Conservation (phyloP, 805 yeast genomes). For the Yarrowia sp. region DNA sequence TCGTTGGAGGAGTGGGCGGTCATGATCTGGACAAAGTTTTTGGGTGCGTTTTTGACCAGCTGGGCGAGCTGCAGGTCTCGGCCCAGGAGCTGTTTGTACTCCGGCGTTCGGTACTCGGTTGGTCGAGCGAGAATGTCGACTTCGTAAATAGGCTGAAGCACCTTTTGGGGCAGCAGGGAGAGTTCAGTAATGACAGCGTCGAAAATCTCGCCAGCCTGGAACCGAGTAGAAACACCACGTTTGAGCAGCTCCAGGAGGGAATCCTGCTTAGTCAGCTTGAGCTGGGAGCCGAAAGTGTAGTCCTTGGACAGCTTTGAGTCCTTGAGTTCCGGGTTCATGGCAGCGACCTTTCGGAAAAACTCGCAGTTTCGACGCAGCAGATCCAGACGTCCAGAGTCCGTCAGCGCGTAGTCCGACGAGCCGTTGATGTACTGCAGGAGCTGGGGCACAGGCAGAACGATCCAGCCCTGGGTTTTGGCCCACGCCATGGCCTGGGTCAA, state of each 20-base stretch:
- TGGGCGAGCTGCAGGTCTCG: slow-evolving; percentile 21
- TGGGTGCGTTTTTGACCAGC: slow-evolving; percentile 2
- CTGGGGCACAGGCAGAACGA: slow-evolving; percentile 35
- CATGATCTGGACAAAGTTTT: slow-evolving; percentile 22
- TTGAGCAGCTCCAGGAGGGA: neutral
- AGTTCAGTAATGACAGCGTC: slow-evolving; percentile 18
- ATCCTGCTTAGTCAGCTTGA: neutral
- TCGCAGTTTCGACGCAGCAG: slow-evolving; percentile 33
- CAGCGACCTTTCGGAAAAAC: neutral
- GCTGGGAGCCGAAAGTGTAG: slow-evolving; percentile 3
- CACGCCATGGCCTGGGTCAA: slow-evolving; percentile 32
- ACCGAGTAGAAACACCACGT: slow-evolving; percentile 1
- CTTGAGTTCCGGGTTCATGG: slow-evolving; percentile 7
- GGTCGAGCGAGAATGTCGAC: slow-evolving; percentile 13
- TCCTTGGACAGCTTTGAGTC: slow-evolving; percentile 8
- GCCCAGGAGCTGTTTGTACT: slow-evolving; percentile 17
- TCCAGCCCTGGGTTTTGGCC: slow-evolving; percentile 13
- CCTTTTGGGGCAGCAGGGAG: neutral
- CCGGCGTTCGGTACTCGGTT: slow-evolving; percentile 32
- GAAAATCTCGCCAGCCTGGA: slow-evolving; percentile 23
- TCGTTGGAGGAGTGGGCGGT: slow-evolving; percentile 7
- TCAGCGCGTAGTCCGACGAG: slow-evolving; percentile 23
- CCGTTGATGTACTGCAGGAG: slow-evolving; percentile 32
- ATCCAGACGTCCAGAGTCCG: slow-evolving; percentile 18
- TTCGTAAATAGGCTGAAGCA: slow-evolving; percentile 20